phyloP scores from a whole-genome alignment of 768 basidiomycete species.

The Kwoniella dendrophila region DNA sequence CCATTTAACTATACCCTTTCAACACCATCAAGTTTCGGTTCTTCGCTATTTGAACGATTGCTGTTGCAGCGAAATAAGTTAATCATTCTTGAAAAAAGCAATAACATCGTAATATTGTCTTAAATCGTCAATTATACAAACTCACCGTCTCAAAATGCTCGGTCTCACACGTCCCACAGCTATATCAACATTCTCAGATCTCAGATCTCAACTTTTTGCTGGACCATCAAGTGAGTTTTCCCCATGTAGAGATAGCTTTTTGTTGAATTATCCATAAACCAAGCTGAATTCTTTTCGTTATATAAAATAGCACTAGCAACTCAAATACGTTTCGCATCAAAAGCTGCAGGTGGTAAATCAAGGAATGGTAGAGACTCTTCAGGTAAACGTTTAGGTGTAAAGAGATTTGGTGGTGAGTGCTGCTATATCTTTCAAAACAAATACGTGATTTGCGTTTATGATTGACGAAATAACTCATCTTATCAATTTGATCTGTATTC shows the following conservation, averaged over 20 bases:
- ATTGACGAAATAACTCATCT: too few species aligned
- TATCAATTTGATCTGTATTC: too few species aligned
- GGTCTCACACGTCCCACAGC: constrained; percentile 1
- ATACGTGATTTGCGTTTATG: too few species aligned
- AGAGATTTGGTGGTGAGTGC: constrained; percentile 85
- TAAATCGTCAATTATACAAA: too few species aligned
- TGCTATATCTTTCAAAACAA: not conserved
- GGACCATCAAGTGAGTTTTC: constrained; percentile 41
- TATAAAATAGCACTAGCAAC: constrained; percentile 14
- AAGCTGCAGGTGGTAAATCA: constrained; percentile 91
- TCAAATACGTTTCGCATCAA: constrained; percentile 83
- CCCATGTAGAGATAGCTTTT: not conserved
- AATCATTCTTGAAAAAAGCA: too few species aligned
- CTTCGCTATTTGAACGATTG: not conserved
- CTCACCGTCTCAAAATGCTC: constrained; percentile 9
- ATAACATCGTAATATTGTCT: too few species aligned
- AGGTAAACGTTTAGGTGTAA: constrained; percentile 89
- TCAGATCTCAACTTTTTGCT: constrained; percentile 40
- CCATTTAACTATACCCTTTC: not conserved
- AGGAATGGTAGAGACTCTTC: constrained; percentile 91
- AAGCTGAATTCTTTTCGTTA: not conserved
- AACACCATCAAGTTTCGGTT: not conserved
- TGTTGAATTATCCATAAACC: not conserved
- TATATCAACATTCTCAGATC: constrained; percentile 14
- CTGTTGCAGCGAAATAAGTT: too few species aligned